These are phyloP conservation scores for Cymbomonas tetramitiformis DNA, from an alignment of 139 green algal genomes.

Conservation along the genomic window DNA sequence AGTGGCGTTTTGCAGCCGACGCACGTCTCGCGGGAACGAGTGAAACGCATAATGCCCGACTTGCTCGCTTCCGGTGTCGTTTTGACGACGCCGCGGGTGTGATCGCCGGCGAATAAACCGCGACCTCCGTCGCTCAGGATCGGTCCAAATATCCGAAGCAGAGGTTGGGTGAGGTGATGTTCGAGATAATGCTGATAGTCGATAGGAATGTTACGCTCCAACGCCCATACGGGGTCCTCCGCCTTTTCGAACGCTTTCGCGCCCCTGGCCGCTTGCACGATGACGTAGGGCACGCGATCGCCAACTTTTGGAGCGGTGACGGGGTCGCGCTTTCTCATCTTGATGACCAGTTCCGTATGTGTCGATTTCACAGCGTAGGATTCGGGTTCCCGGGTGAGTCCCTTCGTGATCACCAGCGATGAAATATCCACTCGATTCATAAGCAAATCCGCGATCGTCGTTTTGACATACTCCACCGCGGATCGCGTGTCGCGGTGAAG, in stretches of 20 bases:
- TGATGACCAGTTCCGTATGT: slow-evolving; percentile 89
- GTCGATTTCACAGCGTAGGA: slow-evolving; percentile 64
- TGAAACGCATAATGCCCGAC: slow-evolving; percentile 98
- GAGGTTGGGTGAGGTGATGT: slow-evolving; percentile 72
- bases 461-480: slow-evolving; percentile 76
- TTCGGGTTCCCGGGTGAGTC: slow-evolving; percentile 1
- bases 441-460: slow-evolving; percentile 81
- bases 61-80: slow-evolving; percentile 47
- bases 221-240: slow-evolving; percentile 90
- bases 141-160: slow-evolving; percentile 88
- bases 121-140: slow-evolving; percentile 41
- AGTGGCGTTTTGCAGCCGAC: slow-evolving; percentile 69
- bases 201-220: slow-evolving; percentile 92
- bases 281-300: slow-evolving; percentile 92
- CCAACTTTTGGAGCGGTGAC: slow-evolving; percentile 79
- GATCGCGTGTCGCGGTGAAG: slow-evolving; percentile 56
- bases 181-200: slow-evolving; percentile 93
- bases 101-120: slow-evolving; percentile 13
- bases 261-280: slow-evolving; percentile 79
- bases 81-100: slow-evolving; percentile 49
- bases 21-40: slow-evolving; percentile 58
- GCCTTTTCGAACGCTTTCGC: slow-evolving; percentile 81
- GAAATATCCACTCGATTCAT: slow-evolving; percentile 92
- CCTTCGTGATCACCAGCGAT: slow-evolving; percentile 47
- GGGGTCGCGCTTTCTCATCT: slow-evolving; percentile 86